A percentile compares a stretch with the other conserved stretches of the same genome.
Evolutionary conservation across 2,329 filamentous ascomycete genomes (phyloP).

Genomic region (Alternaria arbusti): DNA sequence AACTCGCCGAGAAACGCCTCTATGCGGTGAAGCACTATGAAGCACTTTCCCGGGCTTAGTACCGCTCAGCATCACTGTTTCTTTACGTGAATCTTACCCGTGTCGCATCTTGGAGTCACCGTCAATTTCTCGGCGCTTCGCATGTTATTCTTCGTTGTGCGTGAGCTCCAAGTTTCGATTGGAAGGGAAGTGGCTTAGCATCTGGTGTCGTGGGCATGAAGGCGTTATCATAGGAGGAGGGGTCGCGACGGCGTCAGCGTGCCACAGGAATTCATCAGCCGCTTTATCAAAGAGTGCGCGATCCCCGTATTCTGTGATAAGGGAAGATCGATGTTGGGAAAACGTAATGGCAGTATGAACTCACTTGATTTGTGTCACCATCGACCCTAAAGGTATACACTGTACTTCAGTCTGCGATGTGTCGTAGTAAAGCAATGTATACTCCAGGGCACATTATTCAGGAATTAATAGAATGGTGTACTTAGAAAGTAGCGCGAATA

Average conservation of each 20-base stretch:
- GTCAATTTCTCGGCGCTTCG: background rate
- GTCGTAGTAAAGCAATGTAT: background rate
- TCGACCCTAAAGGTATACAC: background rate
- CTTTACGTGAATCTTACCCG: background rate
- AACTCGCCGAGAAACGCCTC: slow-evolving; percentile 1
- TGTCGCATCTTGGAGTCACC: background rate
- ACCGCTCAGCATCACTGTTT: background rate
- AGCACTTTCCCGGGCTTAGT: too few relatives aligned
- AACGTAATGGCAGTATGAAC: background rate
- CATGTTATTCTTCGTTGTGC: too few relatives aligned
- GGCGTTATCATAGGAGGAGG: too few relatives aligned
- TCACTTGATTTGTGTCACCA: background rate
- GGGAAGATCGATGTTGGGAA: too few relatives aligned
- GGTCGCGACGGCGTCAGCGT: too few relatives aligned
- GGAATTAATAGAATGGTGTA: background rate
- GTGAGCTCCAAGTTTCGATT: too few relatives aligned
- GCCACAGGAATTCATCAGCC: too few relatives aligned
- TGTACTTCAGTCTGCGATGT: background rate
- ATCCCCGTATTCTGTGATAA: too few relatives aligned
- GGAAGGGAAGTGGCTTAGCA: too few relatives aligned
- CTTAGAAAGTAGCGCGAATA: background rate
- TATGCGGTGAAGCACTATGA: slow-evolving; percentile 18
- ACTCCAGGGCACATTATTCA: background rate
- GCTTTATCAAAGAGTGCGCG: too few relatives aligned
- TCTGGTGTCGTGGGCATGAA: too few relatives aligned